Evolutionary conservation across 495 filamentous ascomycete species (phyloP), one percentile per base, ranked within the genome.

Genomic region (Trichoderma parareesei): DNA sequence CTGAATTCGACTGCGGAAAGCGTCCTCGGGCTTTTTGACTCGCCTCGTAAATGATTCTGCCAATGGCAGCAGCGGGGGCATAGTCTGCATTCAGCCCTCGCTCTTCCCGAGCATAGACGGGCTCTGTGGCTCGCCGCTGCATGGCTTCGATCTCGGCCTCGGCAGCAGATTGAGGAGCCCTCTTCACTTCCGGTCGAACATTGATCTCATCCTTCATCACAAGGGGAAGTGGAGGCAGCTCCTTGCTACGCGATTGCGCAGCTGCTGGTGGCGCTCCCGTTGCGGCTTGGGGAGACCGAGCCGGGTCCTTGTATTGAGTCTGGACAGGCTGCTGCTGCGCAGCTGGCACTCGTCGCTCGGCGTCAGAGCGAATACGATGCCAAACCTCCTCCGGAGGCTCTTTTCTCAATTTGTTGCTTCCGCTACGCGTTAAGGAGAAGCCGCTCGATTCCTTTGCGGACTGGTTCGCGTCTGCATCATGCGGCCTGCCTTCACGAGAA

Each of bases 371-470:
- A 57, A 67, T 67, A 38, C 44, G 63, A 57, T 73, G 76, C 75
- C 75, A 76, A 3, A 72, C 68, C 11, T 80, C 78, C 14, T 60
- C 69, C 1, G 77, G 78, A 11, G 75, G 78, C 10, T 76, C 77
- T 60, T 82, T 81, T 69, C 73, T 76, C 5, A 80, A 73, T 62
- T 80, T 82, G 67, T 81, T 81, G 65, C 75, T 80, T 14, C 77
- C 77, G 35, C 69, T 78, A 48, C 76, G 73, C 20, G 73, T 69
- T 13, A 74, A 67, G 41, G 72, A 67, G 42, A 74, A 66, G 57
- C 69, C 69, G 38, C 69, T 72, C 4, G 66, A 63, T 11, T 71
- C 70, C 11, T 69, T 67, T 1, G 64, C 59, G 8, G 67, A 7
- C 4, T 68, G 66, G n/a, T 55, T 66, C 10, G 65, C 69, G 1